Percentiles rank a stretch among this genome's conserved stretches.
Evolutionary conservation across 2,329 filamentous ascomycete species (phyloP).

Genomic region (Tolypocladium paradoxum): DNA sequence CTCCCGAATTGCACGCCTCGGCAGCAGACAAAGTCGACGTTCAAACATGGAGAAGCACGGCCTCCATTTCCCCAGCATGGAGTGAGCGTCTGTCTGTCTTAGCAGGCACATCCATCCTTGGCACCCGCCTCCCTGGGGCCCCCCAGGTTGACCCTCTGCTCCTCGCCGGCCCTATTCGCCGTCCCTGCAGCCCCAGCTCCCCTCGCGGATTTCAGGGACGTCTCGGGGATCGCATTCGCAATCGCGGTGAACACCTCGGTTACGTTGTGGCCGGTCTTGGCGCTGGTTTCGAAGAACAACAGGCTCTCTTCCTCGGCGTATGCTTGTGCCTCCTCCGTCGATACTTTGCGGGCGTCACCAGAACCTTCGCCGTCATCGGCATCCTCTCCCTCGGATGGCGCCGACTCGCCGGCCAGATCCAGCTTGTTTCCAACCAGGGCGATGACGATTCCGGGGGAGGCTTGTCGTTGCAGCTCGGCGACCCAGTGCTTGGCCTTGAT

Average conservation of each 20-base stretch:
- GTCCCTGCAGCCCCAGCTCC: slow-evolving; percentile 55
- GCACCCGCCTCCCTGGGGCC: slow-evolving; percentile 62
- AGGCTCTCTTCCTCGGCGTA: slow-evolving; percentile 94
- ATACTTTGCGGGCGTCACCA: slow-evolving; percentile 74
- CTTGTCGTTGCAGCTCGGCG: slow-evolving; percentile 91
- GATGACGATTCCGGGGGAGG: slow-evolving; percentile 92
- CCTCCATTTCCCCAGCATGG: neutral
- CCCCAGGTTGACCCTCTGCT: slow-evolving; percentile 74
- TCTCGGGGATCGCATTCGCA: slow-evolving; percentile 95
- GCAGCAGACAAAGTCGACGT: slow-evolving; percentile 7
- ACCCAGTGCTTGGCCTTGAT: slow-evolving; percentile 99
- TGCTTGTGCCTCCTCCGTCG: slow-evolving; percentile 78
- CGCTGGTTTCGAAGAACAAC: slow-evolving; percentile 95
- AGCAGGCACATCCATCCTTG: slow-evolving; percentile 91
- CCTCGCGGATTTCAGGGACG: slow-evolving; percentile 79
- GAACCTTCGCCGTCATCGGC: slow-evolving; percentile 49
- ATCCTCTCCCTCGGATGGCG: slow-evolving; percentile 34
- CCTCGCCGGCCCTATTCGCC: slow-evolving; percentile 49
- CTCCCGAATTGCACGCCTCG: slow-evolving; percentile 10
- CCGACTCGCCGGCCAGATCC: slow-evolving; percentile 63
- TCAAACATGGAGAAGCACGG: slow-evolving; percentile 1
- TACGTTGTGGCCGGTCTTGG: slow-evolving; percentile 92
- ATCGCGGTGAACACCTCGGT: slow-evolving; percentile 96
- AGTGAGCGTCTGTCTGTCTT: slow-evolving; percentile 6
- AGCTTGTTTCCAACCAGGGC: slow-evolving; percentile 95